phyloP scores from a whole-genome alignment of 75 land plant species.

The Pinus albicaulis region DNA sequence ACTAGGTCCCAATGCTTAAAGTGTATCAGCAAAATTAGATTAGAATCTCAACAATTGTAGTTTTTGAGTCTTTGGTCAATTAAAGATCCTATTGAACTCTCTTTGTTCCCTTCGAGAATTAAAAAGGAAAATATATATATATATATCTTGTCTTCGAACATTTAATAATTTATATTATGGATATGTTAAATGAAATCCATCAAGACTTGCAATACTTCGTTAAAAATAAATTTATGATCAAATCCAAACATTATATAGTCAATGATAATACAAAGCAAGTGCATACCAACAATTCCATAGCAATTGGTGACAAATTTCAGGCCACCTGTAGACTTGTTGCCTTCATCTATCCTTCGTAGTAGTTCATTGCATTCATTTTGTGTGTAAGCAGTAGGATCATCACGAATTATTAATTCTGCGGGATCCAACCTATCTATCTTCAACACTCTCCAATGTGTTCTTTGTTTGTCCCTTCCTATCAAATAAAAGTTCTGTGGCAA shows the following conservation, averaged over 20 bases:
- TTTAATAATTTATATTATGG: not conserved
- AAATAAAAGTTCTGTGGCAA: conserved; percentile 74
- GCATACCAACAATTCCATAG: conserved; percentile 85
- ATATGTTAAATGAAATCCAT: not conserved
- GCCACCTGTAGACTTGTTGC: conserved; percentile 77
- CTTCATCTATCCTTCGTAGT: conserved; percentile 64
- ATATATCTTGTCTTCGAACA: no score
- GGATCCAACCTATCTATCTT: conserved; percentile 70
- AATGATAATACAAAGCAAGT: not conserved
- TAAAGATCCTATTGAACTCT: no score
- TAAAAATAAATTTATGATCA: not conserved
- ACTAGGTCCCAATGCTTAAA: no score
- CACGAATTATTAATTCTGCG: conserved; percentile 60
- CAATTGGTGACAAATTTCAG: conserved; percentile 81
- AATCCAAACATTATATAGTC: not conserved
- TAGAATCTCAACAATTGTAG: no score
- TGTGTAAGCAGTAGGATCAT: conserved; percentile 67
- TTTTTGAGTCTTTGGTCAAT: no score
- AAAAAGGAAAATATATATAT: no score
- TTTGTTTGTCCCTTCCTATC: conserved; percentile 65
- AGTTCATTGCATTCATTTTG: conserved; percentile 56
- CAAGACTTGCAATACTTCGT: not conserved
- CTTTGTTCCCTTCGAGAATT: no score
- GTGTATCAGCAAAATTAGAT: no score
- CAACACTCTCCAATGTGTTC: conserved; percentile 63